These are phyloP conservation scores for Pichia nakasei DNA, from an alignment of 805 yeast genomes.

Conservation along the genomic window DNA sequence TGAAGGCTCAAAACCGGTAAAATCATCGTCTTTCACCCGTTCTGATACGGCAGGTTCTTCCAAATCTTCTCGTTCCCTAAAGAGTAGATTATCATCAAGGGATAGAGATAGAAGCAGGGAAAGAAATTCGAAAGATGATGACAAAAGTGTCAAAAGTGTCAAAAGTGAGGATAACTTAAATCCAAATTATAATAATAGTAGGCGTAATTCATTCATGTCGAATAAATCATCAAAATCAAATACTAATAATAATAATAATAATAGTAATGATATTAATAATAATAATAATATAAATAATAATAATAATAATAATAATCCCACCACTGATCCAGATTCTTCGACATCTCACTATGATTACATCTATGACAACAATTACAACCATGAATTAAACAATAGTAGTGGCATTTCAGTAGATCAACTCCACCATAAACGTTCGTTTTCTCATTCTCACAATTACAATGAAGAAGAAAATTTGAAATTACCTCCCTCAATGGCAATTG, in stretches of 20 bases:
- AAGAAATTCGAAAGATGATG: background rate
- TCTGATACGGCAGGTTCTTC: conserved; percentile 26
- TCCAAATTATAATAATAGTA: conserved; percentile 2
- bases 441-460: background rate
- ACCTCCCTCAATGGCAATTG: conserved; percentile 28
- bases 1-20: conserved; percentile 26
- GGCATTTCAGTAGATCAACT: conserved; percentile 4
- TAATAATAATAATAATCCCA: too few species aligned
- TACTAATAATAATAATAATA: background rate
- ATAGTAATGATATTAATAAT: too few species aligned
- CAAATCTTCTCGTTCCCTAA: conserved; percentile 22
- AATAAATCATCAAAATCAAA: background rate
- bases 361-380: conserved; percentile 8
- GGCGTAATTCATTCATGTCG: conserved; percentile 7
- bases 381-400: too few species aligned
- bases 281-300: background rate
- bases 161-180: too few species aligned
- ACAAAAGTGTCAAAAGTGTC: too few species aligned
- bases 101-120: conserved; percentile 16
- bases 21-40: conserved; percentile 20
- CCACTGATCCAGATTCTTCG: background rate
- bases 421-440: background rate
- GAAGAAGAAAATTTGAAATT: conserved; percentile 13
- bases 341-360: conserved; percentile 17
- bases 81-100: conserved; percentile 20